A percentile compares a stretch with the other conserved stretches of the same genome.
phyloP scores from a whole-genome alignment of 768 basidiomycete genomes.

The Termitomyces sp. region DNA sequence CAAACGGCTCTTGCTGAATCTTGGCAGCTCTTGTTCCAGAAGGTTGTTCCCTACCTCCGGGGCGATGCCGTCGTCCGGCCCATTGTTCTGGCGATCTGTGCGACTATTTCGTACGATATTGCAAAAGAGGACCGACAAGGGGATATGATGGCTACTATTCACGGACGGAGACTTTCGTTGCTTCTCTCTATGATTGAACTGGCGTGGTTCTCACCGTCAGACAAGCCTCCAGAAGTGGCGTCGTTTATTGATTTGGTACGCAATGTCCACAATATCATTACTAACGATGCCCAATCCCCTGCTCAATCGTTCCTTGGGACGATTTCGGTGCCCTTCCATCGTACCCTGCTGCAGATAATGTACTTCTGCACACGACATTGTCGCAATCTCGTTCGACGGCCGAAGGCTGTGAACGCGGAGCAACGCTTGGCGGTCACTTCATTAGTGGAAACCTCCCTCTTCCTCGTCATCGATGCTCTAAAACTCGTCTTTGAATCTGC shows the following conservation, averaged over 20 bases:
- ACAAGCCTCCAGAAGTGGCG: conserved; percentile 47
- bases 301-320: conserved; percentile 65
- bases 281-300: conserved; percentile 72
- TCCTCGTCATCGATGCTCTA: conserved; percentile 63
- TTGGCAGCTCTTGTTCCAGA: conserved; percentile 70
- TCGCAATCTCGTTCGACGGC: conserved; percentile 40
- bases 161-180: conserved; percentile 68
- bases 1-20: conserved; percentile 71
- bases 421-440: conserved; percentile 55
- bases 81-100: conserved; percentile 50
- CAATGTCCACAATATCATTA: conserved; percentile 59
- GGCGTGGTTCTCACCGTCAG: conserved; percentile 63
- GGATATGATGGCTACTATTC: conserved; percentile 81
- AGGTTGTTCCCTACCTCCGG: conserved; percentile 58
- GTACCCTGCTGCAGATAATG: conserved; percentile 69
- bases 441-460: conserved; percentile 57
- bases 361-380: conserved; percentile 73
- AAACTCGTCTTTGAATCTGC: conserved; percentile 64
- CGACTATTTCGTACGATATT: conserved; percentile 61
- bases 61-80: conserved; percentile 52
- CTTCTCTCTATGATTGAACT: conserved; percentile 77
- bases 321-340: conserved; percentile 69
- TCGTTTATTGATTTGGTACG: conserved; percentile 58
- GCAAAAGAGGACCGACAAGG: conserved; percentile 67
- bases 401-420: conserved; percentile 51